A percentile compares a stretch with the other conserved stretches of the same genome.
Conservation (phyloP, 495 filamentous ascomycete species). For the Aspergillus hancockii region DNA sequence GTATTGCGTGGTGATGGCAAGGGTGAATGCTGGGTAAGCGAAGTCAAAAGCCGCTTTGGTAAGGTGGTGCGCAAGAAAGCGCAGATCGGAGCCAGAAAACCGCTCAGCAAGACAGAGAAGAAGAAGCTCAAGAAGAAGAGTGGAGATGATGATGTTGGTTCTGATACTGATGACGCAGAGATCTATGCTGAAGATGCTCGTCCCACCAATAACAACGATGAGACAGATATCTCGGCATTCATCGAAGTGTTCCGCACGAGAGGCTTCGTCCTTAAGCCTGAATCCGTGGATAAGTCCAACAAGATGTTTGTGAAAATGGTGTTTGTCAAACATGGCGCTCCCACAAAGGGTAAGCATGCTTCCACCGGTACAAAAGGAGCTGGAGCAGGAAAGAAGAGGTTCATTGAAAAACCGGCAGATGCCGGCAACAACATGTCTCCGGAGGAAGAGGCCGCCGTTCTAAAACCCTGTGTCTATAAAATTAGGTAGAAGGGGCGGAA, state of each 20-base stretch:
- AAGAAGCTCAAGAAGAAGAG: constrained; percentile 47
- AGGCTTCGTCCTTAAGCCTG: constrained; percentile 71
- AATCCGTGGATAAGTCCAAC: constrained; percentile 77
- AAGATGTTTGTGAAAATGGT: constrained; percentile 98
- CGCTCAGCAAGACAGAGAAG: constrained; percentile 57
- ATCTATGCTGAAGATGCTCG: constrained; percentile 52
- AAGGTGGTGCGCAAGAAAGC: constrained; percentile 58
- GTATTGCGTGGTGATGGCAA: constrained; percentile 75
- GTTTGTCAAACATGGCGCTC: constrained; percentile 76
- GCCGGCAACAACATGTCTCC: constrained; percentile 52
- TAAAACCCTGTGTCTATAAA: constrained; percentile 99
- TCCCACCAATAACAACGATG: constrained; percentile 41
- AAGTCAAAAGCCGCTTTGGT: constrained; percentile 91
- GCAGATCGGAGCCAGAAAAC: constrained; percentile 62
- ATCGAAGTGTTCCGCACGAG: constrained; percentile 75
- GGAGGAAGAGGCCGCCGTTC: constrained; percentile 63
- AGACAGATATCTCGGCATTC: constrained; percentile 87
- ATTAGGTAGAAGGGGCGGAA: constrained; percentile 56
- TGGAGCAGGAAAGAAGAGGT: constrained; percentile 56
- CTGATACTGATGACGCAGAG: constrained; percentile 46
- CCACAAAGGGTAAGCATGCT: constrained; percentile 69
- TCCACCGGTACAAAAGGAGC: constrained; percentile 38
- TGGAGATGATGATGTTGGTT: constrained; percentile 35
- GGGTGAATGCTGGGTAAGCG: constrained; percentile 93
- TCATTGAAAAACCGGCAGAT: constrained; percentile 55